Conservation (phyloP, 768 basidiomycete species). For the Boletus reticuloceps region DNA sequence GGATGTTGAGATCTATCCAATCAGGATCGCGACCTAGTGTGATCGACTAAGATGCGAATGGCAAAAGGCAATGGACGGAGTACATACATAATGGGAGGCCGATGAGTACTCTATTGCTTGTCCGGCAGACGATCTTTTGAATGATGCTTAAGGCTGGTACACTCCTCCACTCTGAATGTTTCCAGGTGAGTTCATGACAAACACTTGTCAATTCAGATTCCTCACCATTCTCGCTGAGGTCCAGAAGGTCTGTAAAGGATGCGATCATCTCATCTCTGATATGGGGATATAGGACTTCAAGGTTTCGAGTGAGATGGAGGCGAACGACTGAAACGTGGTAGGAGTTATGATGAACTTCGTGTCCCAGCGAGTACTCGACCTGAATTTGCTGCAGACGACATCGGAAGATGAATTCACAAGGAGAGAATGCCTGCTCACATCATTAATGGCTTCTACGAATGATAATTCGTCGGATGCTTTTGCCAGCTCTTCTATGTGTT, state of each 20-base stretch:
- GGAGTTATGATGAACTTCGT: constrained; percentile 24
- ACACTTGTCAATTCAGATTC: neutral
- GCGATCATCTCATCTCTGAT: constrained; percentile 43
- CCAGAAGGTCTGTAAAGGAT: constrained; percentile 41
- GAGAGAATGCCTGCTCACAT: constrained; percentile 25
- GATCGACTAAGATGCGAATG: neutral
- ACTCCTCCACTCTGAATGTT: neutral
- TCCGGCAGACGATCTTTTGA: neutral
- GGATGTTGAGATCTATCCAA: constrained; percentile 32
- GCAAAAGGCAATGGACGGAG: neutral
- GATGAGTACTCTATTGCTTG: neutral
- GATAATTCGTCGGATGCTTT: constrained; percentile 7
- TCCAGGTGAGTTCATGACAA: neutral
- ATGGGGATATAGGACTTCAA: constrained; percentile 36
- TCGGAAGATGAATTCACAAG: neutral
- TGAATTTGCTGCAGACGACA: constrained; percentile 32
- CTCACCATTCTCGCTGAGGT: neutral
- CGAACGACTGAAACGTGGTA: constrained; percentile 34
- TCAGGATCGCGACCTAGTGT: constrained; percentile 38
- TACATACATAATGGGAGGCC: constrained; percentile 33
- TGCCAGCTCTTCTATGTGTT: constrained; percentile 7
- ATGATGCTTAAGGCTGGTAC: neutral
- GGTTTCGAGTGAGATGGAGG: constrained; percentile 29
- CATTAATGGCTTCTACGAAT: constrained; percentile 19
- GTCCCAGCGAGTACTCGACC: constrained; percentile 37